These are phyloP conservation scores for Globisporangium uncinulatum DNA, from an alignment of 352 stramenopile genomes.

Conservation along the genomic window DNA sequence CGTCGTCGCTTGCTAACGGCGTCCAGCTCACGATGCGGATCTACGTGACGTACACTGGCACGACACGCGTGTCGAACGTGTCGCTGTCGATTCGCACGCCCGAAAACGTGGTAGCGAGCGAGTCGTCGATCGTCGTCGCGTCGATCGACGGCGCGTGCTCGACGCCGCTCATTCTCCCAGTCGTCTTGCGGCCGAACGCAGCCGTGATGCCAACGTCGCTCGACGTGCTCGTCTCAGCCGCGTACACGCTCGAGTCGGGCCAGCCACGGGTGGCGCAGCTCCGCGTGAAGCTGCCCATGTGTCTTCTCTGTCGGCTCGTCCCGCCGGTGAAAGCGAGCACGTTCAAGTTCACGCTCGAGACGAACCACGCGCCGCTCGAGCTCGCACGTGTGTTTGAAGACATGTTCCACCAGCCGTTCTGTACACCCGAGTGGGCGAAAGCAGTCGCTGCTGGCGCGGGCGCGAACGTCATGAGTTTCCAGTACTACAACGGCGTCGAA, in stretches of 20 bases:
- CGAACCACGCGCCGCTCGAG: conserved; percentile 73
- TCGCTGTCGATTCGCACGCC: conserved; percentile 66
- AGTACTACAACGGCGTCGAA: conserved; percentile 85
- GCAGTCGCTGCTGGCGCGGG: conserved; percentile 47
- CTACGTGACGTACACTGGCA: conserved; percentile 79
- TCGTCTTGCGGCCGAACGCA: conserved; percentile 43
- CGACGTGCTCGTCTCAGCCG: conserved; percentile 53
- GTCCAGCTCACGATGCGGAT: conserved; percentile 73
- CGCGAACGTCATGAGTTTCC: conserved; percentile 82
- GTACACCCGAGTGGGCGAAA: conserved; percentile 62
- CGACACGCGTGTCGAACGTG: conserved; percentile 61
- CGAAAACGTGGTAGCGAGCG: conserved; percentile 50
- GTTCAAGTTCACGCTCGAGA: conserved; percentile 88
- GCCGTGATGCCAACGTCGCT: conserved; percentile 60
- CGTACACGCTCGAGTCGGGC: conserved; percentile 66
- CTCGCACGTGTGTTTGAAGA: conserved; percentile 80
- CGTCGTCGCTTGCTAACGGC: conserved; percentile 5
- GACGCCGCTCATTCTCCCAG: conserved; percentile 58
- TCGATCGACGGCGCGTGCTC: conserved; percentile 59
- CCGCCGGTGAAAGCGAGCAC: conserved; percentile 73
- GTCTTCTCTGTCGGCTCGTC: conserved; percentile 59
- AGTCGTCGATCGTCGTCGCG: conserved; percentile 64
- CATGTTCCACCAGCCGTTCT: conserved; percentile 76
- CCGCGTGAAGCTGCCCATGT: conserved; percentile 68
- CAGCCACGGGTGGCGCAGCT: conserved; percentile 66